Conservation (phyloP, 768 basidiomycete species). For the Kwoniella sp. region DNA sequence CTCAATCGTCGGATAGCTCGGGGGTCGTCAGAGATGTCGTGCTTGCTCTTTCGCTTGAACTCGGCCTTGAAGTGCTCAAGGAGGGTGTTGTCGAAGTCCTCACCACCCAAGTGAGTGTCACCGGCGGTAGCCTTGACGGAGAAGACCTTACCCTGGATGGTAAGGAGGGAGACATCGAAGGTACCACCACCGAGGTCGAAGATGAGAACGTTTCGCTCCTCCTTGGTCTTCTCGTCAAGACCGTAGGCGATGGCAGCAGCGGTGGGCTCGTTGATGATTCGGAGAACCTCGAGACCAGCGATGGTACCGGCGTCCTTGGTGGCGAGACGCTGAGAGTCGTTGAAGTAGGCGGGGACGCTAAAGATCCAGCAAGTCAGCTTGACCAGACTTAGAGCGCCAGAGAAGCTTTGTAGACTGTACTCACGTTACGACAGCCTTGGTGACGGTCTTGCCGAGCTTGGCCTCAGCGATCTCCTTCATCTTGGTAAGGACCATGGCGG, state of each 20-base stretch:
- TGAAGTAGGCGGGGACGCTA: slow-evolving; percentile 96
- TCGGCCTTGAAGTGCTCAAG: slow-evolving; percentile 99
- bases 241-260: slow-evolving; percentile 99
- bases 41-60: slow-evolving; percentile 96
- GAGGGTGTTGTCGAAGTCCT: slow-evolving; percentile 98
- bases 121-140: slow-evolving; percentile 85
- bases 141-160: slow-evolving; percentile 97
- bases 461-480: slow-evolving; percentile 99
- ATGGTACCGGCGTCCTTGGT: slow-evolving; percentile 99
- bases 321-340: slow-evolving; percentile 98
- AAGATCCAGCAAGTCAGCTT: slow-evolving; percentile 10
- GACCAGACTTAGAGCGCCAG: too few species aligned
- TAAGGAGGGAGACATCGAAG: slow-evolving; percentile 98
- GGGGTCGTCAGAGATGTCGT: slow-evolving; percentile 95
- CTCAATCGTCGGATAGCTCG: slow-evolving; percentile 93
- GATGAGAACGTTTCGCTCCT: slow-evolving; percentile 97
- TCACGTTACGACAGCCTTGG: slow-evolving; percentile 98
- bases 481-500: slow-evolving; percentile 98
- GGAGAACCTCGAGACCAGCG: slow-evolving; percentile 96
- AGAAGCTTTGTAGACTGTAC: too few species aligned
- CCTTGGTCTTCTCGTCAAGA: slow-evolving; percentile 84
- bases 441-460: slow-evolving; percentile 96
- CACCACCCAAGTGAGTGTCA: slow-evolving; percentile 99
- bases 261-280: slow-evolving; percentile 99
- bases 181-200: slow-evolving; percentile 99